Evolutionary conservation across 78 protist species (phyloP).

Genomic region (Dictyostelium citrinum): DNA sequence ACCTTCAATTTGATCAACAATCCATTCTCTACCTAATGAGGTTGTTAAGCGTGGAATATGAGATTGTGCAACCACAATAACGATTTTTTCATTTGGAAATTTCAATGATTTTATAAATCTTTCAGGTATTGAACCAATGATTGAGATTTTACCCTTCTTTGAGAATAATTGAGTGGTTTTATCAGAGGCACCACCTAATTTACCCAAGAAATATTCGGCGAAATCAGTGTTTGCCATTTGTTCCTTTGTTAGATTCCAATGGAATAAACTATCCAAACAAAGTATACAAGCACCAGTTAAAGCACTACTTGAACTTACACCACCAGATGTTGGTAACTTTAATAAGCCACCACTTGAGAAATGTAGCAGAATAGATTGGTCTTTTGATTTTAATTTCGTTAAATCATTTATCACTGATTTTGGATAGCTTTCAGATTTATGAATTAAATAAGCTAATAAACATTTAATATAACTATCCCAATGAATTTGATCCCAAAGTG

Average conservation of each 20-base stretch:
- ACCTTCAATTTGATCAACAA: neutral
- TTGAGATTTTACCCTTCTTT: conserved; percentile 22
- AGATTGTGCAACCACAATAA: neutral
- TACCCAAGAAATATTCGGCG: conserved; percentile 72
- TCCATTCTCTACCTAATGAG: neutral
- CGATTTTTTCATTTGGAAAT: neutral
- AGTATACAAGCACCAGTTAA: conserved; percentile 54
- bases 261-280: neutral
- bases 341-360: conserved; percentile 19
- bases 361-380: neutral
- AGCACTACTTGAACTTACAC: conserved; percentile 70
- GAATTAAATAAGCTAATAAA: conserved; percentile 16
- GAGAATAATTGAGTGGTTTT: conserved; percentile 41
- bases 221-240: conserved; percentile 49
- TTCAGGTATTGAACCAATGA: conserved; percentile 45
- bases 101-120: conserved; percentile 5
- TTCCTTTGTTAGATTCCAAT: conserved; percentile 7
- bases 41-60: conserved; percentile 38
- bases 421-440: neutral
- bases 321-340: conserved; percentile 32
- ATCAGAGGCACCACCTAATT: conserved; percentile 76
- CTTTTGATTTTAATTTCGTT: neutral
- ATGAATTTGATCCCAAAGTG: conserved; percentile 22
- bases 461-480: conserved; percentile 50
- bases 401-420: neutral